Conservation (phyloP, 805 yeast genomes). For the Martiniozyma abietophila region DNA sequence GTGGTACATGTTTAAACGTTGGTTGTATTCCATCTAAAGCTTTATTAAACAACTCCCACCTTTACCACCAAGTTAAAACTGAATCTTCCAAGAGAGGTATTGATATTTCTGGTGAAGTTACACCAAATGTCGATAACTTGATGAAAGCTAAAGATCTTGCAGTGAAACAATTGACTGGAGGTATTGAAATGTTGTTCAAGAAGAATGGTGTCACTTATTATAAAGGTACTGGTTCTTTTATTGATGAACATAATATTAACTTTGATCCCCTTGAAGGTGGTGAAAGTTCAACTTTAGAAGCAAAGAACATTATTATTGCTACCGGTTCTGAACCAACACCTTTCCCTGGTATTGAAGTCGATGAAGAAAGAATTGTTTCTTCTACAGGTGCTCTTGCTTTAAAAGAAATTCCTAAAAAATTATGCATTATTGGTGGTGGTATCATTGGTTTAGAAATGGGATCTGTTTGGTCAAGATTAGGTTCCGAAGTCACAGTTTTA, state of each 20-base stretch:
- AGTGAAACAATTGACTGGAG: conserved; percentile 83
- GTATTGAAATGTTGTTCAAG: conserved; percentile 91
- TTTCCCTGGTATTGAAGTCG: conserved; percentile 95
- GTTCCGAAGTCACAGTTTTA: conserved; percentile 88
- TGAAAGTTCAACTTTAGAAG: conserved; percentile 62
- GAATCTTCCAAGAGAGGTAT: conserved; percentile 88
- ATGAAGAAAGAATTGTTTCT: conserved; percentile 93
- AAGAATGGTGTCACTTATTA: conserved; percentile 90
- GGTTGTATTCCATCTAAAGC: conserved; percentile 99
- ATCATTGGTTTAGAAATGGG: conserved; percentile 99
- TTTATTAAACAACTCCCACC: conserved; percentile 84
- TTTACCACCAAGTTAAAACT: conserved; percentile 79
- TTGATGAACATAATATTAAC: conserved; percentile 66
- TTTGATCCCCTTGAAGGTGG: conserved; percentile 84
- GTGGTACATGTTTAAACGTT: conserved; percentile 97
- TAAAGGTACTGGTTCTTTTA: conserved; percentile 87
- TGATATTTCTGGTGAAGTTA: conserved; percentile 61
- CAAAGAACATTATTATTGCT: conserved; percentile 88
- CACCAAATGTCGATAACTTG: conserved; percentile 65
- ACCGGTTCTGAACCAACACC: conserved; percentile 98
- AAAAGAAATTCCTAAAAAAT: conserved; percentile 82
- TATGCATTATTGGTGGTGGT: conserved; percentile 98
- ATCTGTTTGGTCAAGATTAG: conserved; percentile 92
- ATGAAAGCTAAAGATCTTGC: conserved; percentile 89
- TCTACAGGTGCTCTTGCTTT: conserved; percentile 87